Base-by-base conservation (phyloP, 257 asterid genomes). In the Orobanche coerulescens region DNA sequence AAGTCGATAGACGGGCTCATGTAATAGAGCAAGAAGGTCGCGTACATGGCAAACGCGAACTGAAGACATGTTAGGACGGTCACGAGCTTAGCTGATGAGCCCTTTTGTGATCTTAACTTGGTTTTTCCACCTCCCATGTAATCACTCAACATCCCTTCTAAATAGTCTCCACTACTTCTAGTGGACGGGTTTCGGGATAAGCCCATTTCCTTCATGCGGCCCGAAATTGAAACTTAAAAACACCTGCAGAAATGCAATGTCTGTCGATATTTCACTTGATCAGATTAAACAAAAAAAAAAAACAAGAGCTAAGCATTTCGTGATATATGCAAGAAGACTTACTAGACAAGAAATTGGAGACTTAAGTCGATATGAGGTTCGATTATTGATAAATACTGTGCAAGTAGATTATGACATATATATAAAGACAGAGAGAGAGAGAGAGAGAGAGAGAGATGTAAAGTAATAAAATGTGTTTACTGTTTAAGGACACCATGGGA, bases 31-130 rank as follows among this genome's bases (percentile, higher is more conserved):
- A 93, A 75, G 64, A 84, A 84, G 0, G 98, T 89, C 1, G 94
- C 98, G 63, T 93, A 93, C 20, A 86, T 70, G n/a, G 98, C 98
- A 28, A 93, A 93, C 1, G 80, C 78, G 52, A 93, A 84, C 14
- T 93, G 98, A 18, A 93, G 63, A 28, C 91, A 86, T 2, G 97
- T 93, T 11, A 93, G 62, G 12, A 84, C 33, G 0, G 87, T 79
- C 11, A 92, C 95, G 13, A 89, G 75, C 10, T 73, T 71, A 0
- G 83, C 18, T 0, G 97, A 67, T 0, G 80, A 58, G 23, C 73
- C 61, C 66, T 78, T 85, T 28, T 66, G 76, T 46, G 75, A 15
- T 48, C 73, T 79, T 64, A 61, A 3, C 52, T 77, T 80, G 1
- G 69, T 55, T 58, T 79, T 69, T 8, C 84, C 90, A 18, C 81